Conservation (phyloP, 495 filamentous ascomycete species). For the Talaromyces ruber region DNA sequence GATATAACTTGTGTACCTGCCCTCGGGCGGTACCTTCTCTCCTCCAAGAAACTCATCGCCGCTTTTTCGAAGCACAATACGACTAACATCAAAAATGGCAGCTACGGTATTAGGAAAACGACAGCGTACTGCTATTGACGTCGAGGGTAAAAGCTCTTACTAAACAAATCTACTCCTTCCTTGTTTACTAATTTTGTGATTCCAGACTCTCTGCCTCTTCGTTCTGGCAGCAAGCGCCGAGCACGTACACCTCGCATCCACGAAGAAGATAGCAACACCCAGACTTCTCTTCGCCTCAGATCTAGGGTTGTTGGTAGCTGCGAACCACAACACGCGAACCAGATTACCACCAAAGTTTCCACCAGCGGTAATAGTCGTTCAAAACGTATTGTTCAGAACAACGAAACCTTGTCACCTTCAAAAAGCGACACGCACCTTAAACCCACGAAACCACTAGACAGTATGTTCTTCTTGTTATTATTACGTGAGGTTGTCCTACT, state of each 20-base stretch:
- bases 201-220: slow-evolving; percentile 28
- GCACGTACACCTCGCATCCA: slow-evolving; percentile 32
- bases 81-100: slow-evolving; percentile 40
- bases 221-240: slow-evolving; percentile 57
- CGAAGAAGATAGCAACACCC: slow-evolving; percentile 14
- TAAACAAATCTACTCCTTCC: slow-evolving; percentile 1
- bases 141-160: slow-evolving; percentile 44
- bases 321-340: slow-evolving; percentile 23
- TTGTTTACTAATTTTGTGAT: slow-evolving; percentile 13
- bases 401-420: slow-evolving; percentile 20
- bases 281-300: slow-evolving; percentile 17
- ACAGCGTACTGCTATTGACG: slow-evolving; percentile 42
- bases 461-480: slow-evolving; percentile 13
- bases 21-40: slow-evolving; percentile 14
- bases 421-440: slow-evolving; percentile 24
- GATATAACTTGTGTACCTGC: slow-evolving; percentile 5
- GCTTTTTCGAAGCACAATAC: slow-evolving; percentile 4
- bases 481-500: neutral
- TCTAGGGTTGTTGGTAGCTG: slow-evolving; percentile 19
- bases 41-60: slow-evolving; percentile 14
- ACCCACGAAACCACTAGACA: slow-evolving; percentile 24
- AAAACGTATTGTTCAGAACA: slow-evolving; percentile 22
- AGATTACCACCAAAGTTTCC: slow-evolving; percentile 14
- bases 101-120: slow-evolving; percentile 67
- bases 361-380: slow-evolving; percentile 13